Conservation (phyloP, 306 rosid genomes). For the Astragalus membranaceus region DNA sequence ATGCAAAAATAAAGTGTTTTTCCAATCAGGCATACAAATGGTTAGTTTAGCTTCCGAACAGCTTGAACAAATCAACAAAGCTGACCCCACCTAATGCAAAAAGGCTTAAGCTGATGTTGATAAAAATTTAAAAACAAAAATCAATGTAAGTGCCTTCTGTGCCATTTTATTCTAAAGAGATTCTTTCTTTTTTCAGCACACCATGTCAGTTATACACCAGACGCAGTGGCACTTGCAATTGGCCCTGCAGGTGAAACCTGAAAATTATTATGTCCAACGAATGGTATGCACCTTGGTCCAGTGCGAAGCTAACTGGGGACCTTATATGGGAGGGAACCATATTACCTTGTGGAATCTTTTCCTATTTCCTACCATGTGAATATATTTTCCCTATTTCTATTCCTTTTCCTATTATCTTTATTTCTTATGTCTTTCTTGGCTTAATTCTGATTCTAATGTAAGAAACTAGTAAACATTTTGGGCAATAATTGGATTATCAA, state of each 20-base stretch:
- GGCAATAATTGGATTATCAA: not conserved
- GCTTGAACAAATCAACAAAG: not conserved
- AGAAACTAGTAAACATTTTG: too few species aligned
- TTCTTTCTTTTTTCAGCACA: not conserved
- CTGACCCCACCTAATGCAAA: not conserved
- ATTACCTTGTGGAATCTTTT: not conserved
- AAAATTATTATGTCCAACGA: constrained; percentile 7
- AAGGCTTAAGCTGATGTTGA: not conserved
- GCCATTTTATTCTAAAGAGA: not conserved
- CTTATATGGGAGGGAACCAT: too few species aligned
- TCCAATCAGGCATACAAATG: not conserved
- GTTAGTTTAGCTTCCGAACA: not conserved
- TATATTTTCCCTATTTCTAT: not conserved
- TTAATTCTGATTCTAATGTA: too few species aligned
- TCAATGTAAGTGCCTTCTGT: not conserved
- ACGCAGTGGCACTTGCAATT: not conserved
- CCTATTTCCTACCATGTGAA: too few species aligned
- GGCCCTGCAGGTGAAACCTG: not conserved
- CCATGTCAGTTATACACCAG: not conserved
- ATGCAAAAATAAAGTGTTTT: constrained; percentile 1
- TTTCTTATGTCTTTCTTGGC: not conserved
- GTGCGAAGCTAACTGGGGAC: not conserved
- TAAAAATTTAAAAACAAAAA: not conserved
- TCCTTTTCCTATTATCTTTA: not conserved
- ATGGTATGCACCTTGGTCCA: not conserved